phyloP scores from a whole-genome alignment of 371 early-diverging fungal genomes.

The Zychaea mexicana region DNA sequence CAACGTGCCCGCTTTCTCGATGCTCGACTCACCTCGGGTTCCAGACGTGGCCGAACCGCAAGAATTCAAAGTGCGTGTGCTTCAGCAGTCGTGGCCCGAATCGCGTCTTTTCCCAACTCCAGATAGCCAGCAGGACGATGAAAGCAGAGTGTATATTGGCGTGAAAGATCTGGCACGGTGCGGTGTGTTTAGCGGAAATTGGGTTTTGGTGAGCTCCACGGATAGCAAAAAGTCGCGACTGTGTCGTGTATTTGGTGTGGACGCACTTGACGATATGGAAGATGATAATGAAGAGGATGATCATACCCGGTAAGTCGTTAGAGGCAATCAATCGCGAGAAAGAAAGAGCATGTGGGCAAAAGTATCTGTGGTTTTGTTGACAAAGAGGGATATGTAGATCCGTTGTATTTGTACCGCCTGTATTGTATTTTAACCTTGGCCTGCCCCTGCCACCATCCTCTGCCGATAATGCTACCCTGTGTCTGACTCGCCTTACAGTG shows the following conservation, averaged over 20 bases:
- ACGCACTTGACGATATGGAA: constrained; percentile 16
- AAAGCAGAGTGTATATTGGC: constrained; percentile 56
- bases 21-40: constrained; percentile 20
- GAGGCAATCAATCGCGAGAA: too few relatives aligned
- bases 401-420: constrained; percentile 54
- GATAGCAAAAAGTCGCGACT: constrained; percentile 51
- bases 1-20: constrained; percentile 7
- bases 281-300: constrained; percentile 21
- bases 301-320: not conserved
- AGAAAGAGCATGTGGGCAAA: not conserved
- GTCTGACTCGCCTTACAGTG: constrained; percentile 35
- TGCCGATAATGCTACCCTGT: constrained; percentile 19
- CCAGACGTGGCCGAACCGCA: constrained; percentile 33
- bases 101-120: constrained; percentile 57
- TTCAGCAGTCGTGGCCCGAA: constrained; percentile 50
- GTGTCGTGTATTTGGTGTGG: constrained; percentile 48
- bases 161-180: constrained; percentile 62
- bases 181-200: constrained; percentile 77
- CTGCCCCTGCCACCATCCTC: constrained; percentile 42
- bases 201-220: constrained; percentile 51
- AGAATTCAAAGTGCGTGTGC: constrained; percentile 35
- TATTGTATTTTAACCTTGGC: constrained; percentile 63
- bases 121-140: constrained; percentile 54
- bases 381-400: constrained; percentile 12
- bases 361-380: not conserved